Base-by-base conservation (phyloP, 768 basidiomycete species). In the Russula olivacea region DNA sequence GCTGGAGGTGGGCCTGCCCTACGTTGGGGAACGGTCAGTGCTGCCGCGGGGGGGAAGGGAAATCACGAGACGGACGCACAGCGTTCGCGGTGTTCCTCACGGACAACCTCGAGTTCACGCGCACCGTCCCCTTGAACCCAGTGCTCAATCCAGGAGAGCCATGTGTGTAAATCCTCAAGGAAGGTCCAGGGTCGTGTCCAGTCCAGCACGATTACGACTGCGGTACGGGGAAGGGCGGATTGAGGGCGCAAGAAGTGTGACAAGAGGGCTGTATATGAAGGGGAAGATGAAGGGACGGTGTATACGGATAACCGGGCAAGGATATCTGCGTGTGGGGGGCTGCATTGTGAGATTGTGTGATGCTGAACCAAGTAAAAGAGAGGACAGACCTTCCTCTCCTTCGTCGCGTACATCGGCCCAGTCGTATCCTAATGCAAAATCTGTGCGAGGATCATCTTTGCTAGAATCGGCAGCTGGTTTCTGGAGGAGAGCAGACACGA, bases 131-230 rank as follows among this genome's bases (percentile, higher is more conserved):
- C 84, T 59, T 84, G 82, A 0, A 83, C 81, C 91, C 92, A 93
- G 28, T 75, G 74, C 70, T 96, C 91, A 7, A 97, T 79, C 91
- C 93, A 94, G 51, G 72, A 74, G 52, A 98, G 75, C 96, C 96
- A 98, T 51, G 76, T 81, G 64, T 89, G 78, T 11, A 99, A 75
- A 69, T 98, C 89, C 15, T 88, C 83, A 2, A 97, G 76, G 72
- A 98, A 98, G 1, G 86, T 83, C 85, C 92, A 95, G 1, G 96
- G 96, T 67, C 83, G 83, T 68, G 93, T 96, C 96, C 97, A 99
- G 73, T 99, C 96, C 11, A 99, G 77, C 0, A 87, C 84, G 68
- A 98, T 89, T 70, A 97, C 76, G 50, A 93, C 84, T 34, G 91
- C 77, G 0, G 89, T 88, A 66, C 91, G 86, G 3, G 82, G 81